Conservation (phyloP, 1,284 basidiomycete genomes). For the Retiboletus flavoniger region DNA sequence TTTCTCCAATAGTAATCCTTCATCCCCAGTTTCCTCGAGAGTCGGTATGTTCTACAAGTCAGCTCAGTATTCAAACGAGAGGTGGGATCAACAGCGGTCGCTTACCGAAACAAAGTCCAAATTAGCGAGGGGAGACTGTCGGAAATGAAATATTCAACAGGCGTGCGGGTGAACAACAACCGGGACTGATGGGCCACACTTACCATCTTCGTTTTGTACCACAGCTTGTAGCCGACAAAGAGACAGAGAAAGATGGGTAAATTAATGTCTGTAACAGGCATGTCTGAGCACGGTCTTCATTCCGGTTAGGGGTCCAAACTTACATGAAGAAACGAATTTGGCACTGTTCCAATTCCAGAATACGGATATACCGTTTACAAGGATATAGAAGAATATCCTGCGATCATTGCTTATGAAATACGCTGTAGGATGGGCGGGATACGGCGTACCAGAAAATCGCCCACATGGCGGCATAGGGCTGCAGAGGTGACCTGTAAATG, state of each 20-base stretch:
- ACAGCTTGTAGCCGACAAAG: slow-evolving; percentile 41
- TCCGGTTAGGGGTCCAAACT: slow-evolving; percentile 24
- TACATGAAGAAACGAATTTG: slow-evolving; percentile 42
- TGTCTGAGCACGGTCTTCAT: slow-evolving; percentile 1
- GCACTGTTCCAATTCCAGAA: slow-evolving; percentile 45
- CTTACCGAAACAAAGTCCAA: slow-evolving; percentile 20
- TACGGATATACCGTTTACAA: slow-evolving; percentile 42
- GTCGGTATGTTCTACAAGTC: slow-evolving; percentile 21
- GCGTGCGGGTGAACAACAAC: background rate
- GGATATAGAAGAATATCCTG: slow-evolving; percentile 39
- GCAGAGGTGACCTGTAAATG: slow-evolving; percentile 28
- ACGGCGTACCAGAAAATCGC: slow-evolving; percentile 29
- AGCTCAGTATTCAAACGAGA: background rate
- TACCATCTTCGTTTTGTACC: slow-evolving; percentile 51
- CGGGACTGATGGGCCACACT: slow-evolving; percentile 2
- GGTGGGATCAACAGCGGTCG: background rate
- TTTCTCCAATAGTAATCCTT: slow-evolving; percentile 15
- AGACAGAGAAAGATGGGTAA: slow-evolving; percentile 24
- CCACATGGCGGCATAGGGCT: slow-evolving; percentile 32
- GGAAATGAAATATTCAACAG: background rate
- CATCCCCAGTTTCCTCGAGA: slow-evolving; percentile 24
- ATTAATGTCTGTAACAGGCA: slow-evolving; percentile 20
- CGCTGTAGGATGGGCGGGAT: background rate
- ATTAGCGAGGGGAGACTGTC: slow-evolving; percentile 14
- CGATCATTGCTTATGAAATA: slow-evolving; percentile 20